These are phyloP conservation scores for Karstenula rhodostoma DNA, from an alignment of 2,329 filamentous ascomycete genomes.

Conservation along the genomic window DNA sequence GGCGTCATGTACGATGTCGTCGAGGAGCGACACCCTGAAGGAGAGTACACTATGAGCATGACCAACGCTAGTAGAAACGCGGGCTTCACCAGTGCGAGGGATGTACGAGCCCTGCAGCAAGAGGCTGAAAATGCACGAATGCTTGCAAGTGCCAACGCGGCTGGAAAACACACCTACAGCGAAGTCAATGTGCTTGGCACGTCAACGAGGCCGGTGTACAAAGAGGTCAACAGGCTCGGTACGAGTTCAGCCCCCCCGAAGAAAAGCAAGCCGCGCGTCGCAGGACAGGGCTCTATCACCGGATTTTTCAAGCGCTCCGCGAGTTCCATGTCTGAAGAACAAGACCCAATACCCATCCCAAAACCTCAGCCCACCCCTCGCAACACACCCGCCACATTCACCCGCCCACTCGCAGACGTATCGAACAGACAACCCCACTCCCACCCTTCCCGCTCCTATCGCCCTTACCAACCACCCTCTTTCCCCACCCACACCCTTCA, in stretches of 20 bases:
- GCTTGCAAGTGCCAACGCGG: constrained; percentile 35
- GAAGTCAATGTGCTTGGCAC: constrained; percentile 32
- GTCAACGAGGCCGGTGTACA: constrained; percentile 26
- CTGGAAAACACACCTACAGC: constrained; percentile 26
- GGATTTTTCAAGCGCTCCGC: constrained; percentile 58
- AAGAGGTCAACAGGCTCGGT: constrained; percentile 3
- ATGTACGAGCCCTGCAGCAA: constrained; percentile 50
- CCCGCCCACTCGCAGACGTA: constrained; percentile 40
- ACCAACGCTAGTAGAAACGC: constrained; percentile 12
- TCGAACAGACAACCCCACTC: constrained; percentile 37
- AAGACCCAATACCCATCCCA: constrained; percentile 15
- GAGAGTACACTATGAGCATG: neutral
- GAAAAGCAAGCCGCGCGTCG: constrained; percentile 47
- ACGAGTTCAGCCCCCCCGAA: constrained; percentile 22
- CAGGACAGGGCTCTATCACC: constrained; percentile 61
- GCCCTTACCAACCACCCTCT: constrained; percentile 35
- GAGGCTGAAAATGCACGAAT: constrained; percentile 41
- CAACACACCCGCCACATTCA: constrained; percentile 10
- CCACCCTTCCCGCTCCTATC: constrained; percentile 15
- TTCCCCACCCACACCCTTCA: constrained; percentile 40
- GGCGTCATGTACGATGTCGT: constrained; percentile 29
- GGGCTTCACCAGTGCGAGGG: constrained; percentile 51
- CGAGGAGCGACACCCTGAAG: constrained; percentile 31
- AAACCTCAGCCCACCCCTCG: neutral
- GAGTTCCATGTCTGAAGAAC: constrained; percentile 23